These are phyloP conservation scores for Claviceps sorghi DNA, from an alignment of 2,329 filamentous ascomycete genomes.

Conservation along the genomic window DNA sequence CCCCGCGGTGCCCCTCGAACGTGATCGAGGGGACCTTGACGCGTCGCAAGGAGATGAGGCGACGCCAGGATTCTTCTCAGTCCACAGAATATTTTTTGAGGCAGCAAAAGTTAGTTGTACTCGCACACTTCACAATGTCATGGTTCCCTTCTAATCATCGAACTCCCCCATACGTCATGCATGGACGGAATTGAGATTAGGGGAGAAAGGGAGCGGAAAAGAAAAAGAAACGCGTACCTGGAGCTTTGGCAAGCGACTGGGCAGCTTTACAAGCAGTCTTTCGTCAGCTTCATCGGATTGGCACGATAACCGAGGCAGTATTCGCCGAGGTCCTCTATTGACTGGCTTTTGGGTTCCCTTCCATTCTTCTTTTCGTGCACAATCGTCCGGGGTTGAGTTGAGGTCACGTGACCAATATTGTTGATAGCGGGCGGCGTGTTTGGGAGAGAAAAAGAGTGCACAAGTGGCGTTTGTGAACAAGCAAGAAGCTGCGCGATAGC, in stretches of 20 bases:
- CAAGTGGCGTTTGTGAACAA: not conserved
- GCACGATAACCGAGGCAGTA: conserved; percentile 11
- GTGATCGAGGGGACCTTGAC: conserved; percentile 39
- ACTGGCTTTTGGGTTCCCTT: conserved; percentile 9
- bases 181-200: conserved; percentile 4
- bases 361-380: conserved; percentile 12
- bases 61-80: conserved; percentile 33
- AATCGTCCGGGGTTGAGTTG: conserved; percentile 14
- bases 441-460: not conserved
- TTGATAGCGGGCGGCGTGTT: not conserved
- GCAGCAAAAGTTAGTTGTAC: not conserved
- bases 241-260: conserved; percentile 16
- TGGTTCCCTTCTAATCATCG: not conserved
- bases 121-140: not conserved
- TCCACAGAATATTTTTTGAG: not conserved
- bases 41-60: conserved; percentile 37
- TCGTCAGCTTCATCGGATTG: conserved; percentile 16
- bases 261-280: conserved; percentile 12
- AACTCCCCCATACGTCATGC: conserved; percentile 14
- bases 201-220: not conserved
- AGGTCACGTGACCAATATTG: conserved; percentile 17
- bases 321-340: conserved; percentile 11
- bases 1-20: conserved; percentile 40
- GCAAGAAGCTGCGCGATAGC: not conserved
- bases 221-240: conserved; percentile 16